These are phyloP conservation scores for Eucalyptus coolabah DNA, from an alignment of 345 rosid species.

Conservation along the genomic window DNA sequence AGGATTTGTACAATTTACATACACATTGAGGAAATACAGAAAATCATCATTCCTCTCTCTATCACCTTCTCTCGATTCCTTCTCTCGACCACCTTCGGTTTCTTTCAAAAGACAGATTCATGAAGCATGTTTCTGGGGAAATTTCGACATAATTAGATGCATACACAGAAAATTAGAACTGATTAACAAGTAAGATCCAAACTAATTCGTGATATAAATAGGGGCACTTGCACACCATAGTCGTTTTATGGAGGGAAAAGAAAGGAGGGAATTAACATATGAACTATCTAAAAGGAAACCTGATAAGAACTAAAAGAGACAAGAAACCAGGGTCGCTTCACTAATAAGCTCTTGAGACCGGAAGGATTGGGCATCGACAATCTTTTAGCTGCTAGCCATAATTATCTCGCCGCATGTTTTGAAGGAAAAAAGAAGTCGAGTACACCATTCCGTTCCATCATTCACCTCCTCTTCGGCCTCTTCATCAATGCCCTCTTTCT, in stretches of 20 bases:
- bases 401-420: background rate
- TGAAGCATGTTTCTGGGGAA: too few species aligned
- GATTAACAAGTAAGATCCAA: background rate
- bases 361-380: background rate
- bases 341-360: background rate
- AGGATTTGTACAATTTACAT: too few species aligned
- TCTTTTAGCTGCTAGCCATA: background rate
- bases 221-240: background rate
- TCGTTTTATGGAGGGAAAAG: background rate
- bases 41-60: too few species aligned
- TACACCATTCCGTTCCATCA: background rate
- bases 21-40: too few species aligned
- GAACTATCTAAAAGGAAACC: background rate
- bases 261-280: background rate
- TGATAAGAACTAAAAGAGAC: background rate
- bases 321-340: background rate
- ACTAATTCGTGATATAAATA: background rate
- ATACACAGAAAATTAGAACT: background rate
- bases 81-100: too few species aligned
- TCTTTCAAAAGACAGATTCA: too few species aligned
- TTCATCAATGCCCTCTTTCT: background rate
- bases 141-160: background rate
- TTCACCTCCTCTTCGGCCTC: background rate
- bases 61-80: too few species aligned
- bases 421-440: background rate